Evolutionary conservation across 2,329 filamentous ascomycete genomes (phyloP).

Genomic region (Apiospora pterosperma): DNA sequence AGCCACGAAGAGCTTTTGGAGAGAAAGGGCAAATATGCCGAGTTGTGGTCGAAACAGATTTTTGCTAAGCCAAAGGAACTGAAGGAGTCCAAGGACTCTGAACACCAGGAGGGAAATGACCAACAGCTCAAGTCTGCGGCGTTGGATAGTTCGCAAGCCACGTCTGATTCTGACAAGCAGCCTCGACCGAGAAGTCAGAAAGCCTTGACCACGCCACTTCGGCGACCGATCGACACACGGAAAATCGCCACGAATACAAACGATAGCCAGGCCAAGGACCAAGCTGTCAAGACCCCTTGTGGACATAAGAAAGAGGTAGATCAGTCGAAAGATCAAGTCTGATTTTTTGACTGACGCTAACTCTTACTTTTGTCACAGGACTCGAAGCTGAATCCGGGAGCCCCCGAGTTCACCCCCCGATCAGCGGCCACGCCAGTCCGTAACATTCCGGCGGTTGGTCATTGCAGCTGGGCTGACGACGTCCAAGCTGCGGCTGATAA

Average conservation of each 20-base stretch:
- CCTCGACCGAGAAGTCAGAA: neutral
- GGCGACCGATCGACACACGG: slow-evolving; percentile 7
- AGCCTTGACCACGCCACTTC: neutral
- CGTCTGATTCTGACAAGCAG: slow-evolving; percentile 9
- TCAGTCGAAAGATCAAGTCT: slow-evolving; percentile 33
- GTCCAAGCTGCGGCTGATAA: slow-evolving; percentile 8
- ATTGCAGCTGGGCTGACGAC: slow-evolving; percentile 26
- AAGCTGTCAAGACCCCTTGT: slow-evolving; percentile 29
- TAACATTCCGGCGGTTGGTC: slow-evolving; percentile 13
- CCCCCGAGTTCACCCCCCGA: slow-evolving; percentile 52
- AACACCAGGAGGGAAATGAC: slow-evolving; percentile 35
- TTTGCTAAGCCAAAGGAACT: slow-evolving; percentile 48
- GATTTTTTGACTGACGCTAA: slow-evolving; percentile 42
- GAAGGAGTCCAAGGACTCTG: slow-evolving; percentile 17
- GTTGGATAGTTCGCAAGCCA: slow-evolving; percentile 6
- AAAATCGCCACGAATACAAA: slow-evolving; percentile 14
- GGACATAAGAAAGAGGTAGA: slow-evolving; percentile 49
- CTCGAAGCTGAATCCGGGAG: slow-evolving; percentile 53
- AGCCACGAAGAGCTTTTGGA: slow-evolving; percentile 56
- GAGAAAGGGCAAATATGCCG: slow-evolving; percentile 58
- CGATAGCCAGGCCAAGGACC: slow-evolving; percentile 21
- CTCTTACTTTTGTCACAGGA: slow-evolving; percentile 36
- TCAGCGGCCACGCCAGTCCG: slow-evolving; percentile 19
- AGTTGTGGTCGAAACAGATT: slow-evolving; percentile 63
- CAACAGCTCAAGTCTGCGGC: neutral